Percentiles rank a stretch among this genome's conserved stretches.
phyloP scores from a whole-genome alignment of 306 rosid species.

The Acacia acuminata region DNA sequence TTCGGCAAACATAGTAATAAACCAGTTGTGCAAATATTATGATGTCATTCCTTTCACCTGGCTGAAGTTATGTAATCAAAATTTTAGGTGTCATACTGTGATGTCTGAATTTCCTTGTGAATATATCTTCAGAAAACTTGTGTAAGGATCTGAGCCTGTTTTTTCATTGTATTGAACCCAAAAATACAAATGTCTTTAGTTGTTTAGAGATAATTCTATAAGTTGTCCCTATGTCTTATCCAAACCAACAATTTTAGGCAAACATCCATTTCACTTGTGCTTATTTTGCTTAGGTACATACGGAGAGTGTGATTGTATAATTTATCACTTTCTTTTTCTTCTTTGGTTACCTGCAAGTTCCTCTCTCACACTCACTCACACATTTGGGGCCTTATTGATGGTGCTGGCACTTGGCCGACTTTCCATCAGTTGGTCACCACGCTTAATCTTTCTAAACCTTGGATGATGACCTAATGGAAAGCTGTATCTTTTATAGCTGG shows the following conservation, averaged over 20 bases:
- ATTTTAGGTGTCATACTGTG: background rate
- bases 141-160: background rate
- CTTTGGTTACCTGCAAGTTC: background rate
- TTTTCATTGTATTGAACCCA: background rate
- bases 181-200: background rate
- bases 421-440: background rate
- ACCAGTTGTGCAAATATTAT: background rate
- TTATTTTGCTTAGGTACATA: background rate
- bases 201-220: background rate
- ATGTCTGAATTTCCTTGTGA: background rate
- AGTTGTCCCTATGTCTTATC: background rate
- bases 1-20: background rate
- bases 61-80: background rate
- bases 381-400: background rate
- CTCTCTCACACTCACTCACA: background rate
- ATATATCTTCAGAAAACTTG: background rate
- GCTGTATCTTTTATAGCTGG: background rate
- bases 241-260: background rate
- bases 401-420: background rate
- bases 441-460: background rate
- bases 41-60: background rate
- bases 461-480: background rate
- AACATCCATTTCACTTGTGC: background rate
- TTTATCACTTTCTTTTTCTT: background rate
- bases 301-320: background rate